Evolutionary conservation across 2,329 filamentous ascomycete species (phyloP).

Genomic region (Blumeria graminis): DNA sequence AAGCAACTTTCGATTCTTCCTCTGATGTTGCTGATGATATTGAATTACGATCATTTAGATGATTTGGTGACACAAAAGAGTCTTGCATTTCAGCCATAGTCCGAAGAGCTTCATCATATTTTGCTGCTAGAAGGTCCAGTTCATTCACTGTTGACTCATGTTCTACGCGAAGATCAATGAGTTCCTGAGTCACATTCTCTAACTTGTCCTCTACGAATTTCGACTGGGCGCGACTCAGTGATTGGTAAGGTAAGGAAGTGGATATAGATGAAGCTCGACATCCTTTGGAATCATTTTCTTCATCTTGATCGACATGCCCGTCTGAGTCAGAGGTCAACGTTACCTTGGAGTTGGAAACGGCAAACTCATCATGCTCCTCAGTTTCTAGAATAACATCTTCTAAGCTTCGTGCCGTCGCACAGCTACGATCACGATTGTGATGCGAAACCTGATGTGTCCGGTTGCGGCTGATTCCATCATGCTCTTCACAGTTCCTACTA

Average conservation of each 20-base stretch:
- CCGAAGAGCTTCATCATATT: constrained; percentile 75
- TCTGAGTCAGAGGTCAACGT: constrained; percentile 11
- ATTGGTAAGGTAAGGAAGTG: constrained; percentile 12
- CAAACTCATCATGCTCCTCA: constrained; percentile 9
- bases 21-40: constrained; percentile 27
- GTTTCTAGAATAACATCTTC: constrained; percentile 29
- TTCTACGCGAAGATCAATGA: constrained; percentile 71
- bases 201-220: constrained; percentile 81
- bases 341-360: constrained; percentile 4
- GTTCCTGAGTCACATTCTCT: constrained; percentile 72
- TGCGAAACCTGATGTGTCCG: constrained; percentile 23
- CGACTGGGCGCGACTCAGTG: constrained; percentile 53
- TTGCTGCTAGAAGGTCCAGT: constrained; percentile 57
- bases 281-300: constrained; percentile 17
- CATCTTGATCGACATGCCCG: constrained; percentile 14
- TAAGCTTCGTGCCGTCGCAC: constrained; percentile 27
- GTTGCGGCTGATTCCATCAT: constrained; percentile 19
- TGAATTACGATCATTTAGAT: constrained; percentile 31
- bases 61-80: constrained; percentile 52
- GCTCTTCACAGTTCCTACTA: constrained; percentile 20
- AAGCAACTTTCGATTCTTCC: constrained; percentile 35
- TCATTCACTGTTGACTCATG: constrained; percentile 68
- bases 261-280: constrained; percentile 13
- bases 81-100: constrained; percentile 71
- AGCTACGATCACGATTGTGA: constrained; percentile 29